Conservation (phyloP, 495 filamentous ascomycete species). For the Penicillium macrosclerotiorum region DNA sequence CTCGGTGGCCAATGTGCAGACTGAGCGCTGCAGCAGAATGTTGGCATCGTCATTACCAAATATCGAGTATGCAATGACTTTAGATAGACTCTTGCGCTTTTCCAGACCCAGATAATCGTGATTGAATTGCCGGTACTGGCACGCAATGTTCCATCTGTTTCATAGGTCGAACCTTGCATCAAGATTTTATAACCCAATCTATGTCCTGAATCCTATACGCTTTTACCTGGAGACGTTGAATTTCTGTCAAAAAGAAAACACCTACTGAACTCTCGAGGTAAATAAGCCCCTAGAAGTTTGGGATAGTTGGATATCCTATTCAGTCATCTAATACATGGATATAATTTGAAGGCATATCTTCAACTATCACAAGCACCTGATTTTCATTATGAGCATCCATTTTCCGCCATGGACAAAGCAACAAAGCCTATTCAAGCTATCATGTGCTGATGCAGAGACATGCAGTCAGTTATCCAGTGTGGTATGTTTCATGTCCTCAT, state of each 20-base stretch:
- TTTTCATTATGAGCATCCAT: constrained; percentile 26
- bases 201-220: background rate
- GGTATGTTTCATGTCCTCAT: too few species aligned
- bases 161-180: constrained; percentile 10
- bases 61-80: constrained; percentile 5
- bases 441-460: constrained; percentile 29
- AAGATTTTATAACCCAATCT: constrained; percentile 14
- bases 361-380: too few species aligned
- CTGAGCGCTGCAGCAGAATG: background rate
- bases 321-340: too few species aligned
- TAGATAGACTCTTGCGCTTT: constrained; percentile 4
- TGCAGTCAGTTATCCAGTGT: constrained; percentile 27
- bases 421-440: constrained; percentile 29
- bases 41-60: constrained; percentile 7
- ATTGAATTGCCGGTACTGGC: background rate
- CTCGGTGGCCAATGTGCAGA: constrained; percentile 17
- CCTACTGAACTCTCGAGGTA: background rate
- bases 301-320: too few species aligned
- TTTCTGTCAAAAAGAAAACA: too few species aligned
- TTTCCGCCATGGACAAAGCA: constrained; percentile 32
- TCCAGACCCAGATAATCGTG: constrained; percentile 10
- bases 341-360: too few species aligned
- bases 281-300: too few species aligned
- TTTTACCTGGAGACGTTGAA: background rate
- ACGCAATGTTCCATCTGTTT: constrained; percentile 5